Conservation (phyloP, 2,329 filamentous ascomycete genomes). For the Neoscytalidium dimidiatum region DNA sequence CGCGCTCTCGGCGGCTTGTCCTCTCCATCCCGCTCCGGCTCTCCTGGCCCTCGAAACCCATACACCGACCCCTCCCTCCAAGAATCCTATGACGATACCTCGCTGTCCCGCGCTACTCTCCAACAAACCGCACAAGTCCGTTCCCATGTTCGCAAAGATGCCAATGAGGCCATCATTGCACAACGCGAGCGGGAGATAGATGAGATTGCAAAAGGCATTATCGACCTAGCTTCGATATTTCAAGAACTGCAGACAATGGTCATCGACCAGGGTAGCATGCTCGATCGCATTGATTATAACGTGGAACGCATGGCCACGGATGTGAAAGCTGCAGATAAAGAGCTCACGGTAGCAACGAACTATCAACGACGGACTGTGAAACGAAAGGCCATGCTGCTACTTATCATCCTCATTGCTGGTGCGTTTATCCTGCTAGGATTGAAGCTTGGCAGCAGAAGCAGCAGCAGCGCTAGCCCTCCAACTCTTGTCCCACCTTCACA, state of each 20-base stretch:
- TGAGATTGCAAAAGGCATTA: slow-evolving; percentile 96
- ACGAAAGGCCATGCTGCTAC: slow-evolving; percentile 87
- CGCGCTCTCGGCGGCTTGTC: slow-evolving; percentile 49
- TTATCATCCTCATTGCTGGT: slow-evolving; percentile 80
- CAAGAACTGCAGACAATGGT: slow-evolving; percentile 93
- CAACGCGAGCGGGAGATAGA: slow-evolving; percentile 97
- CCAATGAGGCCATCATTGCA: slow-evolving; percentile 78
- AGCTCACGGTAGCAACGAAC: slow-evolving; percentile 81
- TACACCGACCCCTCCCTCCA: slow-evolving; percentile 81
- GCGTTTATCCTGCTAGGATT: slow-evolving; percentile 81
- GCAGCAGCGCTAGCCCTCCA: slow-evolving; percentile 11
- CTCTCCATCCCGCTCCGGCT: slow-evolving; percentile 46
- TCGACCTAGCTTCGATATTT: slow-evolving; percentile 94
- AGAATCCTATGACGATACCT: slow-evolving; percentile 91
- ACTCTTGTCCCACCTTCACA: slow-evolving; percentile 7
- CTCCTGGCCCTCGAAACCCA: slow-evolving; percentile 57
- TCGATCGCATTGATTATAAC: slow-evolving; percentile 71
- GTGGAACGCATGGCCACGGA: slow-evolving; percentile 94
- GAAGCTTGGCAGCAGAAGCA: slow-evolving; percentile 58
- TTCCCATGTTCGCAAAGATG: slow-evolving; percentile 55
- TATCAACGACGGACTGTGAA: slow-evolving; percentile 90
- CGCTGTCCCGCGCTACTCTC: slow-evolving; percentile 85
- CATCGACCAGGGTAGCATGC: slow-evolving; percentile 54
- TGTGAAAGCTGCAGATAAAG: slow-evolving; percentile 89
- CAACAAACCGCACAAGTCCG: slow-evolving; percentile 70